Conservation (phyloP, 805 yeast genomes). For the Candida pseudofarinosa region DNA sequence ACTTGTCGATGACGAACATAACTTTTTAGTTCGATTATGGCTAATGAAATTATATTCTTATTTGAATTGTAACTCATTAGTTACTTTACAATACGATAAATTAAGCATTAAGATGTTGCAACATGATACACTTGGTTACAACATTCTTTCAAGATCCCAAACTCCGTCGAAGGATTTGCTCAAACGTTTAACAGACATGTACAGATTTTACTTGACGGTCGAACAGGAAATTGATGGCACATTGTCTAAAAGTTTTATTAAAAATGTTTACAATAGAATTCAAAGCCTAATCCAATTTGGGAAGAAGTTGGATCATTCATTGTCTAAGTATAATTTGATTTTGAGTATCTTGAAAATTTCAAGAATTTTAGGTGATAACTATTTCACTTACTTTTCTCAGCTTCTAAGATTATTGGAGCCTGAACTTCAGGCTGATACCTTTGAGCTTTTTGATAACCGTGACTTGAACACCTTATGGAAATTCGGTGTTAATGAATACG, state of each 20-base stretch:
- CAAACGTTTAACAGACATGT: constrained; percentile 28
- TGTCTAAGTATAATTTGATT: constrained; percentile 36
- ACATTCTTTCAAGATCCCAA: constrained; percentile 38
- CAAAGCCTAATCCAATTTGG: constrained; percentile 63
- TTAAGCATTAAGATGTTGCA: constrained; percentile 74
- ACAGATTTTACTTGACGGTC: constrained; percentile 51
- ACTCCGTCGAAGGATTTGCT: constrained; percentile 42
- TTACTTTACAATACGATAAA: constrained; percentile 46
- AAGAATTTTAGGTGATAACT: constrained; percentile 29
- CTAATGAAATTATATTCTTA: constrained; percentile 57
- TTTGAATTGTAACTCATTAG: constrained; percentile 51
- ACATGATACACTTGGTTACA: constrained; percentile 59
- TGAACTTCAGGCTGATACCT: constrained; percentile 2
- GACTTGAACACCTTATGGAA: constrained; percentile 56
- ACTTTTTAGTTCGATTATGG: constrained; percentile 71
- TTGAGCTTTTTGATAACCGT: constrained; percentile 49
- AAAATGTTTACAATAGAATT: constrained; percentile 61
- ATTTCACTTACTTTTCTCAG: constrained; percentile 22
- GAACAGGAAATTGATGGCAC: constrained; percentile 48
- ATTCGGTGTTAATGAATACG: constrained; percentile 34
- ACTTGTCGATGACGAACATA: constrained; percentile 55
- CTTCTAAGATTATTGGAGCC: constrained; percentile 11
- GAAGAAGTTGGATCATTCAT: constrained; percentile 46
- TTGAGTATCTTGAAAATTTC: constrained; percentile 29
- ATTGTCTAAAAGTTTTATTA: constrained; percentile 51